Percentiles rank a stretch among this genome's conserved stretches.
Evolutionary conservation across 352 stramenopile genomes (phyloP).

Genomic region (Pythium aristosporum): DNA sequence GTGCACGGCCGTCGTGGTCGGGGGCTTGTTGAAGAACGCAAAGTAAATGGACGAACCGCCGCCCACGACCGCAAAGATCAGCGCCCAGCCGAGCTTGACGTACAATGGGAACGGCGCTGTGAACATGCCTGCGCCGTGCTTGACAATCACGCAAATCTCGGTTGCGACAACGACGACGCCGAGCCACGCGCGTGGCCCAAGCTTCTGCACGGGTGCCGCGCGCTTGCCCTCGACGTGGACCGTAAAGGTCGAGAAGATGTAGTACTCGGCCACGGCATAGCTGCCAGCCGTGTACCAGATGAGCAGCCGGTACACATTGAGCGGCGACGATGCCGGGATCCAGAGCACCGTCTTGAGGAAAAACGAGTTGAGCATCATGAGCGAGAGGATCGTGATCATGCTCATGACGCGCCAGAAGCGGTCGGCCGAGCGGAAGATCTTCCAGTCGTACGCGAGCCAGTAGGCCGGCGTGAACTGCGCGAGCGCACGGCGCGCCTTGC

Average conservation of each 20-base stretch:
- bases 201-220: constrained; percentile 71
- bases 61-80: constrained; percentile 74
- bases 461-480: constrained; percentile 89
- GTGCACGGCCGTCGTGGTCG: background rate
- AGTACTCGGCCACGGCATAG: constrained; percentile 88
- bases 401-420: constrained; percentile 89
- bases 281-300: constrained; percentile 87
- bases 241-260: constrained; percentile 89
- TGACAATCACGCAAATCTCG: constrained; percentile 80
- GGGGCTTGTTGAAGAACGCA: constrained; percentile 57
- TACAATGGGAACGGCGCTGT: constrained; percentile 80
- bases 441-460: constrained; percentile 93
- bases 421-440: constrained; percentile 91
- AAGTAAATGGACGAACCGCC: constrained; percentile 87
- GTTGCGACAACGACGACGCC: constrained; percentile 75
- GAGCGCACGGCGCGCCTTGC: constrained; percentile 80
- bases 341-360: constrained; percentile 94
- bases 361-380: constrained; percentile 96
- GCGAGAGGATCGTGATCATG: constrained; percentile 88
- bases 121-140: constrained; percentile 86
- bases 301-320: constrained; percentile 78
- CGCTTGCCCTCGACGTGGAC: constrained; percentile 52
- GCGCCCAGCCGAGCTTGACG: constrained; percentile 78
- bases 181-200: constrained; percentile 80
- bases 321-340: constrained; percentile 77